Conservation (phyloP, 2,329 filamentous ascomycete genomes). For the Bipolaris sorokiniana region DNA sequence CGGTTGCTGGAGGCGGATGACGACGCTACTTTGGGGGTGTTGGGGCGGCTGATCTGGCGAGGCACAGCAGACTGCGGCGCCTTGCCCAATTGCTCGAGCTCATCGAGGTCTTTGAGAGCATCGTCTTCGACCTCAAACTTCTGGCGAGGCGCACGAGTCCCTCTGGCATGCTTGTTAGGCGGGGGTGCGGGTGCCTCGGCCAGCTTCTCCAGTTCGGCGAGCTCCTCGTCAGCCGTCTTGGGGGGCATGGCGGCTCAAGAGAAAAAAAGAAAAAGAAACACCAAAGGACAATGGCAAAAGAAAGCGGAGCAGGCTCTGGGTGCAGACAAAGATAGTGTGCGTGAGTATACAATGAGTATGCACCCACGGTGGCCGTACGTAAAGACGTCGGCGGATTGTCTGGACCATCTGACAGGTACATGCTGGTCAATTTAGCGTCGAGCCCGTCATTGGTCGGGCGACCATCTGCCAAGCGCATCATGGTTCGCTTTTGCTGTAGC, state of each 20-base stretch:
- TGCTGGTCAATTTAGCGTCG: slow-evolving; percentile 33
- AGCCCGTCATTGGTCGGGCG: slow-evolving; percentile 30
- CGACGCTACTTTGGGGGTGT: slow-evolving; percentile 74
- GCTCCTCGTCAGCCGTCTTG: slow-evolving; percentile 56
- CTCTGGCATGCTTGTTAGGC: slow-evolving; percentile 51
- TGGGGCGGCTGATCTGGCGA: slow-evolving; percentile 70
- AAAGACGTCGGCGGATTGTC: slow-evolving; percentile 10
- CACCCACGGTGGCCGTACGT: slow-evolving; percentile 7
- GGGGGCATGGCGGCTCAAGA: slow-evolving; percentile 36
- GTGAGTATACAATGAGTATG: neutral
- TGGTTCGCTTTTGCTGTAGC: slow-evolving; percentile 39
- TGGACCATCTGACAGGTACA: slow-evolving; percentile 23
- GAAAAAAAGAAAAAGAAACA: neutral
- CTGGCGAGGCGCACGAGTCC: slow-evolving; percentile 52
- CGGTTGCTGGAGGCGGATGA: slow-evolving; percentile 51
- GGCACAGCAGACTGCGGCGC: slow-evolving; percentile 62
- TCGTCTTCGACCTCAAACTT: slow-evolving; percentile 63
- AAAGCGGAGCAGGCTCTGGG: neutral
- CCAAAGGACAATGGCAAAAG: neutral
- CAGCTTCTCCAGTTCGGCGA: slow-evolving; percentile 51
- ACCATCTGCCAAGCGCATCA: slow-evolving; percentile 30
- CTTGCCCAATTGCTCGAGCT: slow-evolving; percentile 61
- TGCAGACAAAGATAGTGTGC: neutral
- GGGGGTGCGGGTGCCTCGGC: slow-evolving; percentile 44
- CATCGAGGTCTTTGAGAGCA: slow-evolving; percentile 85